Base-by-base conservation (phyloP, 345 rosid genomes). In the Citrus reticulata region DNA sequence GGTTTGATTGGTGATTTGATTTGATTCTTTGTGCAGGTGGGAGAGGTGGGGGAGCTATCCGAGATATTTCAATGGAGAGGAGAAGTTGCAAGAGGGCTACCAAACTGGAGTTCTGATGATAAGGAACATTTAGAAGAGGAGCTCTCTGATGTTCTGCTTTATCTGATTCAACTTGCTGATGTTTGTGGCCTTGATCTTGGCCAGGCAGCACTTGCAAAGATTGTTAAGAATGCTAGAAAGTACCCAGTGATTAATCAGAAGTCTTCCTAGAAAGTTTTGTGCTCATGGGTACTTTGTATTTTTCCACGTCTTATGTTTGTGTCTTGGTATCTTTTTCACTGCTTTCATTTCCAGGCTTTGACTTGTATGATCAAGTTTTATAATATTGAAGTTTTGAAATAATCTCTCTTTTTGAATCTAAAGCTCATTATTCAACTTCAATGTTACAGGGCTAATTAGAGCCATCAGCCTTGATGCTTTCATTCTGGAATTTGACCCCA, bases 51-150 rank as follows among this genome's bases (percentile, higher is more conserved):
- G n/a, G 94, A 81, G 74, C 75, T 85, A 30, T 83, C 84, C 1
- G 90, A 89, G 76, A 87, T 89, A 78, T 87, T 89, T 74, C 90
- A 87, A 64, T 91, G 94, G 94, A 91, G 82, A 81, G 92, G 94
- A 70, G 92, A 91, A 75, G 94, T 89, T 7, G 86, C 81, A 46
- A 91, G 81, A 74, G 92, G 94, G 59, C 78, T 91, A 14, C 92
- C 91, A 7, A 80, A 84, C 60, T 91, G 94, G 94, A 83, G 61
- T 68, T 37, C 77, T 4, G 86, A 73, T 54, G 91, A 91, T 7
- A 91, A 86, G 75, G 88, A 86, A 54, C 94, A 91, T 76, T 29
- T 89, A 9, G 92, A 81, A 39, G 94, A 89, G 46, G 92, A 91
- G 87, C 85, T 89, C 5, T 89, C 92, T 7, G 94, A 88, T 74